A percentile compares a stretch with the other conserved stretches of the same genome.
phyloP scores from a whole-genome alignment of 2,329 filamentous ascomycete species.

The Aspergillus neoniger region DNA sequence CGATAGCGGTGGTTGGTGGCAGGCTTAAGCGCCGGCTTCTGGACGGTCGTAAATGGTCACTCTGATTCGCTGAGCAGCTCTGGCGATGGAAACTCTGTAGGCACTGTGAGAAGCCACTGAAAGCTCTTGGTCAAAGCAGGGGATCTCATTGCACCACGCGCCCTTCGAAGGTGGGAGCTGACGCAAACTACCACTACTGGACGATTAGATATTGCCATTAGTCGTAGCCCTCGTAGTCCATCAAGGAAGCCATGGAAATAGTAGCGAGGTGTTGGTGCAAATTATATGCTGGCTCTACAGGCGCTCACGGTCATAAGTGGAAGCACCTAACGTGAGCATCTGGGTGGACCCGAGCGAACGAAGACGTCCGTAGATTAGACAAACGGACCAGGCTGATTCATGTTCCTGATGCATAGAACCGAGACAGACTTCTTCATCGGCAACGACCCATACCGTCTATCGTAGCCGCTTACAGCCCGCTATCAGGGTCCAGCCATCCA shows the following conservation, averaged over 20 bases:
- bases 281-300: too few species aligned
- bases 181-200: too few species aligned
- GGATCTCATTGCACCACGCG: too few species aligned
- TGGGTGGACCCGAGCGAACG: too few species aligned
- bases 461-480: neutral
- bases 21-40: neutral
- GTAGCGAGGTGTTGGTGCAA: too few species aligned
- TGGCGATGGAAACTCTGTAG: neutral
- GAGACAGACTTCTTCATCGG: neutral
- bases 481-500: neutral
- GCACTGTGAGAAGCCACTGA: neutral
- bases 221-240: too few species aligned
- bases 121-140: neutral
- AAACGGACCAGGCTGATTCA: neutral
- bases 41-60: neutral
- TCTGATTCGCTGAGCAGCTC: neutral
- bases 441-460: neutral
- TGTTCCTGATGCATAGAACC: too few species aligned
- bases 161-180: too few species aligned
- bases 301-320: too few species aligned
- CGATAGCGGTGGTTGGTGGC: neutral
- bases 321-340: too few species aligned
- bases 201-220: too few species aligned
- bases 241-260: too few species aligned
- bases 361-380: neutral